Evolutionary conservation across 2,329 filamentous ascomycete species (phyloP).

Genomic region (Fusarium siculi): DNA sequence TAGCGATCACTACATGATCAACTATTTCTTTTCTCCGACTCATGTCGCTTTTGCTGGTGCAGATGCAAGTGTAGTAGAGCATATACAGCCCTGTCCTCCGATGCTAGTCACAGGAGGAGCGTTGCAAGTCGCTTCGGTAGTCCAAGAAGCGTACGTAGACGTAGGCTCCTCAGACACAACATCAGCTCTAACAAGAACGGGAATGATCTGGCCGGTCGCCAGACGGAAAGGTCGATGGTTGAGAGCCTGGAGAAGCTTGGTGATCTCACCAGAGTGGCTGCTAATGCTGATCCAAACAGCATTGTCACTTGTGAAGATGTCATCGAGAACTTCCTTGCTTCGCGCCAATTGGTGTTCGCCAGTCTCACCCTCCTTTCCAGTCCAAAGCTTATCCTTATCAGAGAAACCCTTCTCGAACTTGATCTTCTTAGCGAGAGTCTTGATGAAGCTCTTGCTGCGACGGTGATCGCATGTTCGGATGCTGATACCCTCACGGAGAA

Average conservation of each 20-base stretch:
- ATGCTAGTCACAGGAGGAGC: conserved; percentile 58
- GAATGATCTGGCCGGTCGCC: conserved; percentile 74
- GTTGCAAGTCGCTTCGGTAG: conserved; percentile 55
- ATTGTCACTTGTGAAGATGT: conserved; percentile 64
- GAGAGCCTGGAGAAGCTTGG: conserved; percentile 62
- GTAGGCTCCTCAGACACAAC: conserved; percentile 48
- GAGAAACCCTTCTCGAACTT: conserved; percentile 69
- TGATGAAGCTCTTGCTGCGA: conserved; percentile 64
- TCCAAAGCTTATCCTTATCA: conserved; percentile 63
- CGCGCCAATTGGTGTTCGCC: conserved; percentile 60
- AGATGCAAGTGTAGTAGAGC: conserved; percentile 41
- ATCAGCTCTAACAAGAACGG: conserved; percentile 72
- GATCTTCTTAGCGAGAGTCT: conserved; percentile 61
- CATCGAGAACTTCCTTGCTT: conserved; percentile 62
- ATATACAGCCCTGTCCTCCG: conserved; percentile 55
- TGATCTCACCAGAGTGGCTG: conserved; percentile 69
- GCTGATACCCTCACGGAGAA: conserved; percentile 72
- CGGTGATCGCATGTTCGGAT: conserved; percentile 76
- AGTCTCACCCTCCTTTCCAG: conserved; percentile 55
- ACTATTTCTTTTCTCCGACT: conserved; percentile 4
- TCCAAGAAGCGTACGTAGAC: conserved; percentile 49
- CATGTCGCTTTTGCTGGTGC: conserved; percentile 28
- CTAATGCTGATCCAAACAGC: conserved; percentile 69
- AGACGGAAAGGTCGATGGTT: conserved; percentile 71
- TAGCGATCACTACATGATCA: conserved; percentile 13